Evolutionary conservation across 2,329 filamentous ascomycete genomes (phyloP).

Genomic region (Colletotrichum falcatum): DNA sequence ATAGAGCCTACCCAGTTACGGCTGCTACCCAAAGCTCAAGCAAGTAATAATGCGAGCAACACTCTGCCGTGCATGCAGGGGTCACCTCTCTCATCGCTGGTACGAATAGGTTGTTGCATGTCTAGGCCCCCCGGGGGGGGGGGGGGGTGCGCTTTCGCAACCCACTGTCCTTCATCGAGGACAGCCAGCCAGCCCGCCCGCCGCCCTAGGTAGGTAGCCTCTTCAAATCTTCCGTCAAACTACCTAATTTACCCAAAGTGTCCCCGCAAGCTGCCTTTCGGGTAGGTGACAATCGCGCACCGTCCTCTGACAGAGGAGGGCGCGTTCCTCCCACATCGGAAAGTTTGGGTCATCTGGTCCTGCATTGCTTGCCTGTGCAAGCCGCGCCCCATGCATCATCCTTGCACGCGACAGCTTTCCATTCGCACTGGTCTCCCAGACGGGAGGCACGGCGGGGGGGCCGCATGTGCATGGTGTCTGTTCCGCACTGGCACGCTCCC

Average conservation of each 20-base stretch:
- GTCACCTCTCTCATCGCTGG: conserved; percentile 8
- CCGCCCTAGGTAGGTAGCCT: too few relatives aligned
- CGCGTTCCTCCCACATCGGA: conserved; percentile 14
- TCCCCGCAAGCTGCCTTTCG: too few relatives aligned
- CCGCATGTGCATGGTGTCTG: conserved; percentile 33
- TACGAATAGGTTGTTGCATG: not conserved
- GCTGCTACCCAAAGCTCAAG: not conserved
- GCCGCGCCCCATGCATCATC: conserved; percentile 24
- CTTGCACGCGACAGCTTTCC: conserved; percentile 12
- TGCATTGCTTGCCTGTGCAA: conserved; percentile 27
- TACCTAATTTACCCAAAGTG: too few relatives aligned
- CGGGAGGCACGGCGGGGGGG: conserved; percentile 29
- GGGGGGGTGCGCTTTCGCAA: not conserved
- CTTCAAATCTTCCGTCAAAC: not conserved
- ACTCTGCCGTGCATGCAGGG: conserved; percentile 28
- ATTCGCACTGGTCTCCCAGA: conserved; percentile 35
- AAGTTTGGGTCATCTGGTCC: conserved; percentile 4
- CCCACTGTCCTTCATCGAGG: not conserved
- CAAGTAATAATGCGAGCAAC: conserved; percentile 14
- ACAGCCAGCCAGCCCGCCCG: too few relatives aligned
- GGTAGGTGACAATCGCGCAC: not conserved
- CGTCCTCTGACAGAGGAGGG: conserved; percentile 4
- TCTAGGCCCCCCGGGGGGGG: not conserved
- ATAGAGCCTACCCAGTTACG: conserved; percentile 1
- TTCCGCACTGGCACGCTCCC: conserved; percentile 26